Base-by-base conservation (phyloP, 2,329 filamentous ascomycete genomes). In the Cladosporium sp. region DNA sequence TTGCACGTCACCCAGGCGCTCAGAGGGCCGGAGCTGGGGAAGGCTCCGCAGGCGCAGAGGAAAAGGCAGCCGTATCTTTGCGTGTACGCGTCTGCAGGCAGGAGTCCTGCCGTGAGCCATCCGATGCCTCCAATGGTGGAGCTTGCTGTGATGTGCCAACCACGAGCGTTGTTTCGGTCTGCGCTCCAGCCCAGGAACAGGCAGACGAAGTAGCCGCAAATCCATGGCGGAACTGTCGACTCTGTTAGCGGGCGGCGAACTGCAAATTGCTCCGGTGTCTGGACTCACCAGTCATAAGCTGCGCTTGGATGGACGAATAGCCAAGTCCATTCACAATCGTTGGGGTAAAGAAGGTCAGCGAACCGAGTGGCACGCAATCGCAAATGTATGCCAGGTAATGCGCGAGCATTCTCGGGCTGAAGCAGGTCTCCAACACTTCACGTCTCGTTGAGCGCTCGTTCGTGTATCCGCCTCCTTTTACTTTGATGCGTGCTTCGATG, bases 291-390 rank as follows among this genome's bases (percentile, higher is more conserved):
- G 65, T 67, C 50, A 68, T 58, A 7, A 67, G 58, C 53, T 78
- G 76, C 0, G 75, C 73, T 19, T 67, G 64, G 20, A 69, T 65
- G 4, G 66, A 64, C 3, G 64, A 70, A 58, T 76, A 80, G 22
- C 76, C 76, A 0, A 80, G 69, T 1, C 72, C 73, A 11, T 70
- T 64, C 37, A 79, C 74, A 9, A 79, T 69, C 0, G 73, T 75
- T 0, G 75, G 76, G 52, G 78, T 78, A 61, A 80, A 80, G 66
- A 79, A 80, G 2, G 72, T 65, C n/a, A 65, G 59, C 1, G 58
- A 62, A 20, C 64, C 64, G 15, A 66, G 58, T 0, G 64, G 64
- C 6, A 66, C 58, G 34, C 62, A 64, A 38, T 64, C 56, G n/a
- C 53, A 56, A 9, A 66, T 57, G 49, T 67, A 68, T 15, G 62